Evolutionary conservation across 169 alveolate genomes (phyloP).

Genomic region (Plasmodium adleri): DNA sequence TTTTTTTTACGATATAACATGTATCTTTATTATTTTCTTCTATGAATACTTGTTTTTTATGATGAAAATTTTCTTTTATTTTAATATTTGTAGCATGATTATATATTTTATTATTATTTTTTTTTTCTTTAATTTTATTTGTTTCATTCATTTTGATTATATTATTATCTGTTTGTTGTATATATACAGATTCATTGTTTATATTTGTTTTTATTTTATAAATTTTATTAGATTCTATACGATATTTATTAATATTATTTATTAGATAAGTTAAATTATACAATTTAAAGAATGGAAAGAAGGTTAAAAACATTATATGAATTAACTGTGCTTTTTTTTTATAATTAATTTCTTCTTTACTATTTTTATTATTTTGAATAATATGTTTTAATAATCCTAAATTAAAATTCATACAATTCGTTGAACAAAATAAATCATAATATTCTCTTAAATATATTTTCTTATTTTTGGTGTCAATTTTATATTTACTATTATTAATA

Average conservation of each 20-base stretch:
- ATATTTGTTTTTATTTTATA: too few relatives aligned
- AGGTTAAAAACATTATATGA: constrained; percentile 67
- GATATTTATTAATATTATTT: constrained; percentile 25
- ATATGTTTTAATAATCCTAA: constrained; percentile 30
- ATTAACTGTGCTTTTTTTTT: constrained; percentile 50
- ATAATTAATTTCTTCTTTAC: neutral
- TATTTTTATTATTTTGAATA: constrained; percentile 6
- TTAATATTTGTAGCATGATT: neutral
- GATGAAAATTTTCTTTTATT: neutral
- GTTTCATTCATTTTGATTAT: neutral
- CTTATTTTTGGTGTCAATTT: constrained; percentile 34
- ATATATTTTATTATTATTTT: neutral
- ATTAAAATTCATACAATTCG: constrained; percentile 68
- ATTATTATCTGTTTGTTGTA: neutral
- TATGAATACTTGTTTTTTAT: neutral
- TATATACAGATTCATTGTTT: neutral
- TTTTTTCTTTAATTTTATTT: neutral
- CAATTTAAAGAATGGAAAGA: constrained; percentile 69
- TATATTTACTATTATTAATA: constrained; percentile 52
- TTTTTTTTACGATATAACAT: neutral
- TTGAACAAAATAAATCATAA: constrained; percentile 56
- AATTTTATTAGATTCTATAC: constrained; percentile 16
- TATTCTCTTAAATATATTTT: constrained; percentile 55
- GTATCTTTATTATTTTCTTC: neutral
- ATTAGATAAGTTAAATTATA: constrained; percentile 30